Conservation (phyloP, 1,284 basidiomycete genomes). For the Rhodotorula sp. region DNA sequence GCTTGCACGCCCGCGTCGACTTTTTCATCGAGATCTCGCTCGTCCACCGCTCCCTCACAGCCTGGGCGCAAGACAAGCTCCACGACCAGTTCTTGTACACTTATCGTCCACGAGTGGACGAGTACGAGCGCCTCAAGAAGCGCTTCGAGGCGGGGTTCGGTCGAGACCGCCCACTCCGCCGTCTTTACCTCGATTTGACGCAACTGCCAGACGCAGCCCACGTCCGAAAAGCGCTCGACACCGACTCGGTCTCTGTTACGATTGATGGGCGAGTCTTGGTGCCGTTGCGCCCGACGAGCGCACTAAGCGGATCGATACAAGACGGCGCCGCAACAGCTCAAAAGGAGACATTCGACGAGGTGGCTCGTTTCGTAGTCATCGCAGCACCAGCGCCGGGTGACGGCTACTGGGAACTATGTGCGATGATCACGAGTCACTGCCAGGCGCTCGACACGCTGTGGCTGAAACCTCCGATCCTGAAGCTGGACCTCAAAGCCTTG, state of each 20-base stretch:
- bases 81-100: background rate
- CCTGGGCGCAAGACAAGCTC: background rate
- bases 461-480: too few relatives aligned
- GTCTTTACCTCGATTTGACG: background rate
- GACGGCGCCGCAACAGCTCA: too few relatives aligned
- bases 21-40: background rate
- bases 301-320: too few relatives aligned
- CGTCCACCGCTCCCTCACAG: background rate
- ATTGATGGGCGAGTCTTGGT: background rate
- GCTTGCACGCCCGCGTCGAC: background rate
- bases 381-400: too few relatives aligned
- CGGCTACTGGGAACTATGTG: too few relatives aligned
- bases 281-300: background rate
- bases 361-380: too few relatives aligned
- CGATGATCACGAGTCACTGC: too few relatives aligned
- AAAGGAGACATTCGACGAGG: too few relatives aligned
- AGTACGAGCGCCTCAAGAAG: background rate
- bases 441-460: too few relatives aligned
- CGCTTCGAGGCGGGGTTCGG: background rate
- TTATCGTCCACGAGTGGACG: background rate
- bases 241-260: background rate
- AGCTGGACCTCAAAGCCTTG: too few relatives aligned
- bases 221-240: background rate
- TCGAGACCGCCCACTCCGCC: background rate
- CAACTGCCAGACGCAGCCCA: background rate